Conservation (phyloP, 108 stramenopile genomes). For the Cyclotella choctawhatcheeana region DNA sequence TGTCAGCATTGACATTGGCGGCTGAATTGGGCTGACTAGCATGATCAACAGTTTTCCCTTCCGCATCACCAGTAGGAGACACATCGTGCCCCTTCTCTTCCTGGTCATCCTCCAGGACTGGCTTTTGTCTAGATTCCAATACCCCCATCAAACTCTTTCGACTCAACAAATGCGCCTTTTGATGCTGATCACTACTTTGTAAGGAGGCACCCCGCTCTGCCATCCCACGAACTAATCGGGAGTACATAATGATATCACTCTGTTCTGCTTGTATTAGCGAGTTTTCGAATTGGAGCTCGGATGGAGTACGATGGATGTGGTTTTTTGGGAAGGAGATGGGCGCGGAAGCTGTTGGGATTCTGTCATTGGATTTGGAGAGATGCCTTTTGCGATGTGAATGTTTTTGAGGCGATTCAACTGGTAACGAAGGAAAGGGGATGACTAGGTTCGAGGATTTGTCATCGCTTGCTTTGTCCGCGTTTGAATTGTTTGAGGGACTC, state of each 20-base stretch:
- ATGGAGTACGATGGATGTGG: slow-evolving; percentile 49
- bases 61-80: background rate
- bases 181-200: background rate
- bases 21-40: background rate
- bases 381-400: too few relatives aligned
- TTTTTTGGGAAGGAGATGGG: slow-evolving; percentile 42
- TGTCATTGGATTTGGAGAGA: too few relatives aligned
- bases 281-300: slow-evolving; percentile 46
- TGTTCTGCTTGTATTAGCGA: slow-evolving; percentile 35
- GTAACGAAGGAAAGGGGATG: too few relatives aligned
- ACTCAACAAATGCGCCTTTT: background rate
- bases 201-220: slow-evolving; percentile 5
- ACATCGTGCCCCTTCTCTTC: background rate
- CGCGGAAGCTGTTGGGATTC: too few relatives aligned
- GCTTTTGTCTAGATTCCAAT: background rate
- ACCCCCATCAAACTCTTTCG: slow-evolving; percentile 14
- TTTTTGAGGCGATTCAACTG: too few relatives aligned
- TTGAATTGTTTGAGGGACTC: too few relatives aligned
- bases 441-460: too few relatives aligned
- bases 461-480: too few relatives aligned
- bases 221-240: slow-evolving; percentile 46
- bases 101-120: background rate
- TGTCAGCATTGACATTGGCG: background rate
- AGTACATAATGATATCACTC: slow-evolving; percentile 46
- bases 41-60: background rate